Base-by-base conservation (phyloP, 257 asterid species). In the Solanum habrochaites region DNA sequence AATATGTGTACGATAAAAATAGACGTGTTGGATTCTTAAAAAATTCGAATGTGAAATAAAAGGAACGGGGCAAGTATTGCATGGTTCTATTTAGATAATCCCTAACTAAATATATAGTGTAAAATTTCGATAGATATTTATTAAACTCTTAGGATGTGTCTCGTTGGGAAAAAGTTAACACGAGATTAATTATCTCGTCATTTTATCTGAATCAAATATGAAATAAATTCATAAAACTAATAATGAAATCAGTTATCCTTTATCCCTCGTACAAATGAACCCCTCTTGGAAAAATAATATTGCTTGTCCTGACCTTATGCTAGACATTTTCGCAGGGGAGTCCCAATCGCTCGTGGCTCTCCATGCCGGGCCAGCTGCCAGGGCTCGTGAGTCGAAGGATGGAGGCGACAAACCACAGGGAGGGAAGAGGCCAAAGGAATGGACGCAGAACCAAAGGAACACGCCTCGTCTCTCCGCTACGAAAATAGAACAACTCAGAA, bases 241-340 rank as follows among this genome's bases (percentile, higher is more conserved):
- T n/a, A 0, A 5, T 3, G 8, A n/a, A 0, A 25, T 64, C 11
- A 64, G 3, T 64, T 64, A 64, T 62, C 0, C 1, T n/a, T 62
- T 62, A n/a, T n/a, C 70, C 4, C 0, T 2, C 1, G 8, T 62
- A 4, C 0, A 0, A 23, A 62, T 16, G 7, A 11, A 16, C 16
- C 70, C 1, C 7, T 40, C n/a, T 0, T 66, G 56, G 74, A 40
- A 64, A 78, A 60, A 12, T 70, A 72, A 81, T 64, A 64, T 64
- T 75, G 16, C 84, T 83, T 87, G 62, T 64, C 32, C 32, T 64
- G 31, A n/a, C n/a, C n/a, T n/a, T n/a, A n/a, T n/a, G n/a, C n/a
- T n/a, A n/a, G n/a, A n/a, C n/a, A n/a, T n/a, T n/a, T n/a, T n/a
- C n/a, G n/a, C n/a, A n/a, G n/a, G n/a, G n/a, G n/a, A n/a, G n/a